Evolutionary conservation across 768 basidiomycete species (phyloP).

Genomic region (Wakefieldia striispora): DNA sequence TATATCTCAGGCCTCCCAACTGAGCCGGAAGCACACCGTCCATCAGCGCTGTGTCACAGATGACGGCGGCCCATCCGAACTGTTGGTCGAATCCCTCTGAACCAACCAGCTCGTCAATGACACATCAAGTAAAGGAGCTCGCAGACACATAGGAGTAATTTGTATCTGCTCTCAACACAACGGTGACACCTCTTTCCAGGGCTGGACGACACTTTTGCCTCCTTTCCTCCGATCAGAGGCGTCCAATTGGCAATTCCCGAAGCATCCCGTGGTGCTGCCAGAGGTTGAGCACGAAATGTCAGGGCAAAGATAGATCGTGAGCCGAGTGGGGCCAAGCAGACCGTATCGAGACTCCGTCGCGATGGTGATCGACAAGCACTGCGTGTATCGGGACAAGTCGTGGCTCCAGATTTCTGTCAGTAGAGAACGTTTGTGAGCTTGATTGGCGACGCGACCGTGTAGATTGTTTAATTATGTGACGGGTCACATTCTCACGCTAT

Average conservation of each 20-base stretch:
- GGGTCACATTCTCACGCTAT: constrained; percentile 24
- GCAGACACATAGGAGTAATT: neutral
- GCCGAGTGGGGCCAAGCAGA: too few relatives aligned
- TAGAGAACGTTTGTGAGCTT: constrained; percentile 2
- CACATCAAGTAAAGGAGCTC: too few relatives aligned
- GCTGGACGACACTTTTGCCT: neutral
- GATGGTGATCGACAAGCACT: constrained; percentile 1
- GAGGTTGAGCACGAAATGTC: neutral
- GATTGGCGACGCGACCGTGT: neutral
- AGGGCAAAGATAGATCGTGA: too few relatives aligned
- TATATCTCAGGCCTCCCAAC: too few relatives aligned
- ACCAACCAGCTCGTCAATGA: too few relatives aligned
- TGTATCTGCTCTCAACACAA: too few relatives aligned
- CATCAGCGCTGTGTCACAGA: too few relatives aligned
- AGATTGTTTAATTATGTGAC: constrained; percentile 14
- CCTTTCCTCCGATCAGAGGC: neutral
- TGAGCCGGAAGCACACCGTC: too few relatives aligned
- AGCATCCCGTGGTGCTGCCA: neutral
- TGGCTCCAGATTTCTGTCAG: too few relatives aligned
- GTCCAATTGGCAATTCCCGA: constrained; percentile 9
- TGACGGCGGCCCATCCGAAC: too few relatives aligned
- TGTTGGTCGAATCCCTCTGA: too few relatives aligned
- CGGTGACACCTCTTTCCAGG: neutral
- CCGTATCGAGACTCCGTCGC: neutral
- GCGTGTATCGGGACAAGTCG: too few relatives aligned